Base-by-base conservation (phyloP, 345 rosid species). In the Salix udensis region DNA sequence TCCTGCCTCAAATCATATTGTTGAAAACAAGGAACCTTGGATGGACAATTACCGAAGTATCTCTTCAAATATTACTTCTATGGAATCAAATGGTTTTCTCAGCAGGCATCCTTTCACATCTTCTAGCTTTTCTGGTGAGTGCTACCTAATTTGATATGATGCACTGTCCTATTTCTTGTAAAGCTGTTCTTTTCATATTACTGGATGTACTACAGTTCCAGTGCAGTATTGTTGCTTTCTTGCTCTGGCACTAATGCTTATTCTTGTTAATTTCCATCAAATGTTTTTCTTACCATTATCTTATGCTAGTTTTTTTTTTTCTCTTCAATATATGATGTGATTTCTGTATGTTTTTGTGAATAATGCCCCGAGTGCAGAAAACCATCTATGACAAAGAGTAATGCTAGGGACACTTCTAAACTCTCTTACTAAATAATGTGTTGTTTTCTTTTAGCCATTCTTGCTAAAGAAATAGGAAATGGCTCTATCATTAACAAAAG, bases 61-160 rank as follows among this genome's bases (percentile, higher is more conserved):
- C 53, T 76, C 76, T 72, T 81, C 80, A 70, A 70, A 66, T 46
- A 65, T 62, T 48, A 37, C 46, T 76, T 30, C 37, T 13, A 23
- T 55, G 18, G 74, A 81, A 18, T 52, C 74, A 7, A 48, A 26
- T 66, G 40, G 52, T 62, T 68, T 52, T 68, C 74, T 68, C 7
- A 40, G 77, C 73, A 61, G 48, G 46, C 76, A 44, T 61, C 55
- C 80, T 53, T 37, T 40, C 34, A 12, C 67, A 8, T 42, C 46
- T 37, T 75, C 75, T 23, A 71, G 66, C 58, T 66, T 55, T 73
- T 64, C 83, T n/a, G 80, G 83, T 81, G 70, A 81, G 67, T 61
- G 40, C 64, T 24, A 0, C 8, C 58, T 23, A 23, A 23, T 23
- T 67, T 76, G 52, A 24, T 44, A 36, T 42, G 46, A 42, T 42